Evolutionary conservation across 2,329 filamentous ascomycete genomes (phyloP), one percentile per base, ranked within the genome.

Genomic region (Nectriaceae sp.): DNA sequence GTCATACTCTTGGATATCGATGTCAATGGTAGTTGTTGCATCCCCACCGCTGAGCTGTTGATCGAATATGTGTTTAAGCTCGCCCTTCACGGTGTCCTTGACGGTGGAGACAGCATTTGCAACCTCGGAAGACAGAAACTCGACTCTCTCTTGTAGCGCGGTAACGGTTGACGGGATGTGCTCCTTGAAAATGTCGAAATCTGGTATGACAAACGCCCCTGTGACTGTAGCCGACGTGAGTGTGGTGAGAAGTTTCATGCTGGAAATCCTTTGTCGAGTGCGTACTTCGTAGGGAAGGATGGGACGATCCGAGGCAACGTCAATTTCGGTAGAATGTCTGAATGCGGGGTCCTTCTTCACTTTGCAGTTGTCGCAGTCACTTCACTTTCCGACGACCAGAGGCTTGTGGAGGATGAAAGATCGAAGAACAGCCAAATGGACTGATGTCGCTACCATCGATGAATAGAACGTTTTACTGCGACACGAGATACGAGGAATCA

Each of bases 1-100:
- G n/a, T 67, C 56, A 29, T 65, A 57, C 13, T 58, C 50, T 43
- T 47, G 43, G 39, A 42, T 20, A 3, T 53, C 43, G 16, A 53
- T 19, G 5, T 42, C 31, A 3, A 36, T 40, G 13, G 11, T 21
- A 11, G 42, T 26, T 2, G 54, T 38, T 8, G 26, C 10, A n/a
- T n/a, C n/a, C n/a, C n/a, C n/a, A n/a, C n/a, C n/a, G 26, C 26
- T 15, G 15, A 31, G 15, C 33, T 37, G 6, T 18, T 11, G 10
- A 18, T 37, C 33, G 10, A 37, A 18, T 10, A 18, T 6, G 6
- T 52, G 43, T 1, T 55, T 53, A 5, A 50, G 24, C 37, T 52
- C 38, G 19, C 11, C 33, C n/a, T 56, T 50, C 0, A 58, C 37
- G 4, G 55, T 26, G 16, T 36, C 21, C 37, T 44, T 44, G 29